Percentiles rank a stretch among this genome's conserved stretches.
These are phyloP conservation scores for Cadophora sp. DNA, from an alignment of 2,329 filamentous ascomycete species.

Conservation along the genomic window DNA sequence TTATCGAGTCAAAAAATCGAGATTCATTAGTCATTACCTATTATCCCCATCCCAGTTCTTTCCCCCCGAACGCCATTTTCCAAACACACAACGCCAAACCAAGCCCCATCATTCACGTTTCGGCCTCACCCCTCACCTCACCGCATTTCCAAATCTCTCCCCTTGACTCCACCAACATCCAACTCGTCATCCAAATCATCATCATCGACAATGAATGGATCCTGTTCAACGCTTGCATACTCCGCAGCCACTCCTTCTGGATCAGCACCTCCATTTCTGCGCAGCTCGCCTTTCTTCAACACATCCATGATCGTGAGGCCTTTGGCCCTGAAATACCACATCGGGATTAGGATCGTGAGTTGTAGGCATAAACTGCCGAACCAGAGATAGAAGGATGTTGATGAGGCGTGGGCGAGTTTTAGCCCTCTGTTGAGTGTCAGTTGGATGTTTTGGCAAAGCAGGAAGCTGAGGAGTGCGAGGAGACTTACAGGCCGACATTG, in stretches of 20 bases:
- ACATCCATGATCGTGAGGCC: constrained; percentile 23
- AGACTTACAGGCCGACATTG: constrained; percentile 26
- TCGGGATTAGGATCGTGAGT: constrained; percentile 17
- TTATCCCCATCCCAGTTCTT: background rate
- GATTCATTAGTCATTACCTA: background rate
- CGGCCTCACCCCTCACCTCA: background rate
- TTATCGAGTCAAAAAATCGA: too few relatives aligned
- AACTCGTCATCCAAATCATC: constrained; percentile 26
- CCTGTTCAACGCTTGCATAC: constrained; percentile 28
- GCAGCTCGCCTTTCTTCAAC: background rate
- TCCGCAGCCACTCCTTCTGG: background rate
- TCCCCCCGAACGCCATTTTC: background rate
- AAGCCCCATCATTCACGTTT: background rate
- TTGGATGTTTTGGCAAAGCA: background rate
- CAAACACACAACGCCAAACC: background rate
- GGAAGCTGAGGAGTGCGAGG: background rate
- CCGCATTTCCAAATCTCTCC: constrained; percentile 14
- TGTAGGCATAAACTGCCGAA: constrained; percentile 14
- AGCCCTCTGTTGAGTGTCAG: constrained; percentile 24
- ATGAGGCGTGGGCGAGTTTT: constrained; percentile 16
- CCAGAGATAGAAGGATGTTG: constrained; percentile 9
- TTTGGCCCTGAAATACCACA: constrained; percentile 29
- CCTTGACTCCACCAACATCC: background rate
- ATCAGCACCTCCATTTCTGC: background rate
- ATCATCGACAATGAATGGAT: constrained; percentile 29